phyloP scores from a whole-genome alignment of 192 early-diverging fungal genomes.

The Pecoramyces ruminantium region DNA sequence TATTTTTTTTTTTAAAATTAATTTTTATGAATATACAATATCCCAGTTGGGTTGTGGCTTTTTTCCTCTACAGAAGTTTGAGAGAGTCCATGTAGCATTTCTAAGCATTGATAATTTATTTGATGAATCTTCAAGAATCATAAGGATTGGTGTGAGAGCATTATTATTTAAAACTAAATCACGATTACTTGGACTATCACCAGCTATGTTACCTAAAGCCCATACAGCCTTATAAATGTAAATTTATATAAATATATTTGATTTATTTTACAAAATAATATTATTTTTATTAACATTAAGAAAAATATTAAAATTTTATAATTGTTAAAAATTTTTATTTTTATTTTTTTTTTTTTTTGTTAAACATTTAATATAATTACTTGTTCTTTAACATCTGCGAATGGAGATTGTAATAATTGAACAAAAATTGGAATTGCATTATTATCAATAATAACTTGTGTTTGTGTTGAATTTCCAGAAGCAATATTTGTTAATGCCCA shows the following conservation, averaged over 20 bases:
- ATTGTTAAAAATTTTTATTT: too few species aligned
- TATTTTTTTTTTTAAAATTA: too few species aligned
- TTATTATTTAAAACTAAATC: constrained; percentile 18
- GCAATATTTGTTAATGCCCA: constrained; percentile 35
- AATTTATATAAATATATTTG: too few species aligned
- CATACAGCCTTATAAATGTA: constrained; percentile 15
- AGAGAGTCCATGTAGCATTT: constrained; percentile 98
- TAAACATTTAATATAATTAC: constrained; percentile 8
- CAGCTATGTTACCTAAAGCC: constrained; percentile 34
- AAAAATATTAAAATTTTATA: too few species aligned
- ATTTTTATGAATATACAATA: constrained; percentile 26
- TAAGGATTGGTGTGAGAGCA: constrained; percentile 9
- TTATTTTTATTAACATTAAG: too few species aligned
- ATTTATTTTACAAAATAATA: too few species aligned
- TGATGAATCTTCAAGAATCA: constrained; percentile 11
- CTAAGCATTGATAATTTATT: constrained; percentile 94
- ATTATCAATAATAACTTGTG: constrained; percentile 17
- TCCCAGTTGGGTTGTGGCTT: constrained; percentile 85
- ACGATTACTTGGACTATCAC: constrained; percentile 18
- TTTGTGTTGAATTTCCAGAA: constrained; percentile 21
- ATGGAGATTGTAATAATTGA: constrained; percentile 36
- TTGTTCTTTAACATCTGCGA: constrained; percentile 89
- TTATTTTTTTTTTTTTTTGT: too few species aligned
- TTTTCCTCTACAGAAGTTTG: constrained; percentile 98
- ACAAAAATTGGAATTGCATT: constrained; percentile 28